phyloP scores from a whole-genome alignment of 2,329 filamentous ascomycete species.

The Fusarium verrucosum region DNA sequence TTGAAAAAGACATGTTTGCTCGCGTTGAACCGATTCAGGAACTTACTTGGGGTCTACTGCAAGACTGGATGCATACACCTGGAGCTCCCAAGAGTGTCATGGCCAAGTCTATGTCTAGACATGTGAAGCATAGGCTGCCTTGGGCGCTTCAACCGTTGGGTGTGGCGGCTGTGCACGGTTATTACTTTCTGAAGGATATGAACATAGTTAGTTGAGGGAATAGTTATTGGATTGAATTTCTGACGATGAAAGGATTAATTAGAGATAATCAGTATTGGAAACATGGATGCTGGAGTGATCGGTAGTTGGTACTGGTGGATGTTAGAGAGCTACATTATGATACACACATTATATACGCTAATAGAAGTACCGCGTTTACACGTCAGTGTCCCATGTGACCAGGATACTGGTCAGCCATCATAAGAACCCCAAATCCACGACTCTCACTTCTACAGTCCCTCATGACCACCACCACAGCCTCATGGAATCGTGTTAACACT shows the following conservation, averaged over 20 bases:
- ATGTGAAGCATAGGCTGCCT: constrained; percentile 47
- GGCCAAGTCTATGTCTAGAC: constrained; percentile 48
- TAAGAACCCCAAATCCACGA: constrained; percentile 21
- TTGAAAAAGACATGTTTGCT: constrained; percentile 53
- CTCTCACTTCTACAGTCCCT: not conserved
- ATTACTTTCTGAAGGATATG: constrained; percentile 40
- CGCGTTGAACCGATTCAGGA: constrained; percentile 51
- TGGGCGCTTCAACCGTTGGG: constrained; percentile 46
- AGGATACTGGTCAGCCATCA: constrained; percentile 39
- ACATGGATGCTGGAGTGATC: not conserved
- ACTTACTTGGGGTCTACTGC: constrained; percentile 57
- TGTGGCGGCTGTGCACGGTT: constrained; percentile 43
- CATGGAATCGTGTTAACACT: constrained; percentile 21
- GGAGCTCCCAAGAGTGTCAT: constrained; percentile 57
- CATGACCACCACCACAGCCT: constrained; percentile 27
- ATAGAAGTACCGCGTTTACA: constrained; percentile 4
- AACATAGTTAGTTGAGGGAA: constrained; percentile 15
- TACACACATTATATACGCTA: accelerated
- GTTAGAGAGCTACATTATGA: constrained; percentile 28
- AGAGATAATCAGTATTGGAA: not conserved
- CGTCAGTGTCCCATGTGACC: constrained; percentile 35
- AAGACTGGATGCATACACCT: constrained; percentile 58
- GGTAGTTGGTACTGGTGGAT: not conserved
- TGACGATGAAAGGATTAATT: not conserved
- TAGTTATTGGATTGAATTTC: not conserved